phyloP scores from a whole-genome alignment of 1,139 yeast genomes.

The Pneumocystis murina region DNA sequence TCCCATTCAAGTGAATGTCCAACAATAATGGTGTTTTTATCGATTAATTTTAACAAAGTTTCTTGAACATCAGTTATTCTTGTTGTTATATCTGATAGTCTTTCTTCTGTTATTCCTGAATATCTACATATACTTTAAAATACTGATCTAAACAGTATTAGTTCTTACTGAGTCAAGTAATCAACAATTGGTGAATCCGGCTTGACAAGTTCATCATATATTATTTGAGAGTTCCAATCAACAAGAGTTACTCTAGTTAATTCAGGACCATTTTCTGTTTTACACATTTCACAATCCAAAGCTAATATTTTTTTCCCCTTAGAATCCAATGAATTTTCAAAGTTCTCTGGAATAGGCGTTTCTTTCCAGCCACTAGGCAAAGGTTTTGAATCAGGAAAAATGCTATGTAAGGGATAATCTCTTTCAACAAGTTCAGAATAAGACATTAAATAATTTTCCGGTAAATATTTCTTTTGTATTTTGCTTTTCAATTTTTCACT shows the following conservation, averaged over 20 bases:
- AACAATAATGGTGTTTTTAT: conserved; percentile 47
- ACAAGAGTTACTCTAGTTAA: conserved; percentile 66
- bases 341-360: conserved; percentile 32
- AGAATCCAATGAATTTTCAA: conserved; percentile 1
- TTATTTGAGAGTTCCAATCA: conserved; percentile 42
- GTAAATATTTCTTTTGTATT: conserved; percentile 1
- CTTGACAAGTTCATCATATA: conserved; percentile 61
- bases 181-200: conserved; percentile 63
- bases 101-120: conserved; percentile 73
- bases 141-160: not conserved
- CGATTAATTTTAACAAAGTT: conserved; percentile 41
- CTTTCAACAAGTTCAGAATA: conserved; percentile 33
- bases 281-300: conserved; percentile 88
- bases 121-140: conserved; percentile 23
- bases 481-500: conserved; percentile 18
- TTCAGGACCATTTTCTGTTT: conserved; percentile 44
- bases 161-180: conserved; percentile 42
- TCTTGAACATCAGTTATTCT: conserved; percentile 53
- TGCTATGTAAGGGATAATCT: conserved; percentile 48
- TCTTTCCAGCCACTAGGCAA: conserved; percentile 37
- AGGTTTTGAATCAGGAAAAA: conserved; percentile 13
- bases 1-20: conserved; percentile 95
- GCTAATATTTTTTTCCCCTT: conserved; percentile 52
- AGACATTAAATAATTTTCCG: conserved; percentile 29
- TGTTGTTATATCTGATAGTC: conserved; percentile 46